Percentiles rank a stretch among this genome's conserved stretches.
These are phyloP conservation scores for Kalanchoe fedtschenkoi DNA, from an alignment of 164 flowering plant species.

Conservation along the genomic window DNA sequence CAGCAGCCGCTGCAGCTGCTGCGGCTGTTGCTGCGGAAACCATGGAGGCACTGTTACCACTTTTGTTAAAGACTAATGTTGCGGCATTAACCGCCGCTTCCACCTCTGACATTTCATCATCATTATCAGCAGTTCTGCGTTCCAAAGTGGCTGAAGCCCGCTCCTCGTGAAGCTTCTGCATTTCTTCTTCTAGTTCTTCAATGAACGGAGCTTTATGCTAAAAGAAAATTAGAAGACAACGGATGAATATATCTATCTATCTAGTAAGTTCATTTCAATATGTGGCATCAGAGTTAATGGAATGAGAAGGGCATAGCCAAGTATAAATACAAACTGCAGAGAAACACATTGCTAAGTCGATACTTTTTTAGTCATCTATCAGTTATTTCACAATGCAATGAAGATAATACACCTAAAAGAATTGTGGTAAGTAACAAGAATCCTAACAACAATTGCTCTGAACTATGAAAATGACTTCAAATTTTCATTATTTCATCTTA, in stretches of 20 bases:
- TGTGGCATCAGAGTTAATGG: not conserved
- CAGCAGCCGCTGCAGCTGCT: slow-evolving; percentile 53
- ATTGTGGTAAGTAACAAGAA: not conserved
- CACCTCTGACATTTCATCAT: slow-evolving; percentile 82
- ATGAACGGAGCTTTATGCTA: slow-evolving; percentile 87
- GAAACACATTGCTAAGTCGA: not conserved
- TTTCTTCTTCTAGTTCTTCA: slow-evolving; percentile 90
- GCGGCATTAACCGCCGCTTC: slow-evolving; percentile 76
- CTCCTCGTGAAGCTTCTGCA: slow-evolving; percentile 76
- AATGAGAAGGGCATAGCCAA: not conserved
- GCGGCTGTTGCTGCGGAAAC: slow-evolving; percentile 49
- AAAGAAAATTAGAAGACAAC: slow-evolving; percentile 8
- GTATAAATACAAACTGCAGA: not conserved
- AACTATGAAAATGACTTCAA: not conserved
- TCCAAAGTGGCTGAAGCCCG: slow-evolving; percentile 65
- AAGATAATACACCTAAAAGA: not conserved
- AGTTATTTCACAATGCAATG: not conserved
- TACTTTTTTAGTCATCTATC: not conserved
- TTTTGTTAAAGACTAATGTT: slow-evolving; percentile 40
- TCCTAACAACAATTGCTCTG: not conserved
- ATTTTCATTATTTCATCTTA: not conserved
- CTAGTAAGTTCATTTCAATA: not conserved
- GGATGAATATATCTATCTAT: not conserved
- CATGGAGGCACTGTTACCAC: slow-evolving; percentile 32
- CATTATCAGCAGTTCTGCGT: slow-evolving; percentile 65